These are phyloP conservation scores for Chamaenerion angustifolium DNA, from an alignment of 345 rosid genomes.

Conservation along the genomic window DNA sequence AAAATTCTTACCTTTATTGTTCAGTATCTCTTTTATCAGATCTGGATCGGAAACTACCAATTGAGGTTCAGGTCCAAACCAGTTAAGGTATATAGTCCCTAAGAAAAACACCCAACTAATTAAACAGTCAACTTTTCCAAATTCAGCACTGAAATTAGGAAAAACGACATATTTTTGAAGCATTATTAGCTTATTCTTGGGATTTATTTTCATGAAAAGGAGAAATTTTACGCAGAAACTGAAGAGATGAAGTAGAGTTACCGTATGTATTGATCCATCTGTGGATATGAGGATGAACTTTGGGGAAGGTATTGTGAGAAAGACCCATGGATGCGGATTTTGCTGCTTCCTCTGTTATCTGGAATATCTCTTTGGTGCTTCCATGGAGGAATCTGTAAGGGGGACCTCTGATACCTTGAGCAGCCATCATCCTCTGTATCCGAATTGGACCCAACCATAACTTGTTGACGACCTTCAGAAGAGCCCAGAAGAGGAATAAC, in stretches of 20 bases:
- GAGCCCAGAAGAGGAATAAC: neutral
- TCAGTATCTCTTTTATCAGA: slow-evolving; percentile 5
- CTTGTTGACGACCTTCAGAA: slow-evolving; percentile 7
- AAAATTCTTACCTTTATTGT: slow-evolving; percentile 1
- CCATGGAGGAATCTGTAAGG: slow-evolving; percentile 13
- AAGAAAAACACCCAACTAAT: neutral
- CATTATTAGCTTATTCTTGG: neutral
- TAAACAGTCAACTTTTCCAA: neutral
- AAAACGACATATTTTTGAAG: neutral
- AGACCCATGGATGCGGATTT: slow-evolving; percentile 5
- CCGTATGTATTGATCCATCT: slow-evolving; percentile 7
- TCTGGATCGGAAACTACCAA: slow-evolving; percentile 1
- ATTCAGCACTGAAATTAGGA: too few species aligned
- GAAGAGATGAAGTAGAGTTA: neutral
- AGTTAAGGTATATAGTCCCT: slow-evolving; percentile 4
- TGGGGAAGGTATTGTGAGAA: slow-evolving; percentile 6
- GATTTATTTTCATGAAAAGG: neutral
- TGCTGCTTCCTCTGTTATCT: neutral
- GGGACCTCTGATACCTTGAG: slow-evolving; percentile 11
- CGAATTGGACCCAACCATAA: slow-evolving; percentile 14
- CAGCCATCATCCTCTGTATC: slow-evolving; percentile 8
- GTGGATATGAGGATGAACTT: slow-evolving; percentile 9
- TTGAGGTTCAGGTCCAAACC: slow-evolving; percentile 2
- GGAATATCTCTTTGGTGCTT: slow-evolving; percentile 8
- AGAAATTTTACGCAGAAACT: neutral